Conservation (phyloP, 139 green algal genomes). For the Ostreobium quekettii region DNA sequence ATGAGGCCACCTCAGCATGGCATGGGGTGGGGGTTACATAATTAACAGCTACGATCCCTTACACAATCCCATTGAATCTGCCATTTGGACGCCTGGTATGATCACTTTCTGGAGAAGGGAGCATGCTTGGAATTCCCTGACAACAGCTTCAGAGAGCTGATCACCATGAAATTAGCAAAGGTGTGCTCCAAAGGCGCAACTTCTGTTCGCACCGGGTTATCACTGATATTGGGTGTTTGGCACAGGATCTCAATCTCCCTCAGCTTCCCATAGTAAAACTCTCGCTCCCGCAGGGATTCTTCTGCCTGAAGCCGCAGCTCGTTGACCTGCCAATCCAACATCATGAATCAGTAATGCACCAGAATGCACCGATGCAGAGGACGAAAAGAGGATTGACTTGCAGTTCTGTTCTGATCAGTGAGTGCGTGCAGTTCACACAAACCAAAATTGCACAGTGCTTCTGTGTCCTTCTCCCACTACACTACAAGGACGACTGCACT, state of each 20-base stretch:
- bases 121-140: too few species aligned
- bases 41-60: too few species aligned
- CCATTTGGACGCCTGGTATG: too few species aligned
- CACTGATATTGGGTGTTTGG: conserved; percentile 61
- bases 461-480: conserved; percentile 19
- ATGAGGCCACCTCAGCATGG: too few species aligned
- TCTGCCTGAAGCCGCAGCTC: conserved; percentile 36
- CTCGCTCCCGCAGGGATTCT: conserved; percentile 41
- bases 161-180: too few species aligned
- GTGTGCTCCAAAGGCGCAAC: conserved; percentile 9
- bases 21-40: too few species aligned
- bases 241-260: conserved; percentile 97
- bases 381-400: neutral
- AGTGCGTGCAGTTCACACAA: neutral
- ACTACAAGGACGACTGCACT: too few species aligned
- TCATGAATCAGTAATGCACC: conserved; percentile 39
- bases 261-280: conserved; percentile 96
- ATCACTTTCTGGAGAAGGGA: too few species aligned
- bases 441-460: conserved; percentile 20
- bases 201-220: conserved; percentile 20
- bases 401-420: neutral
- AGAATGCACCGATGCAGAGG: too few species aligned
- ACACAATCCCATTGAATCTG: too few species aligned
- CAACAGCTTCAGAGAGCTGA: too few species aligned
- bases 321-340: conserved; percentile 52